Evolutionary conservation across 208 protist genomes (phyloP).

Genomic region (Trichomonas tenax): DNA sequence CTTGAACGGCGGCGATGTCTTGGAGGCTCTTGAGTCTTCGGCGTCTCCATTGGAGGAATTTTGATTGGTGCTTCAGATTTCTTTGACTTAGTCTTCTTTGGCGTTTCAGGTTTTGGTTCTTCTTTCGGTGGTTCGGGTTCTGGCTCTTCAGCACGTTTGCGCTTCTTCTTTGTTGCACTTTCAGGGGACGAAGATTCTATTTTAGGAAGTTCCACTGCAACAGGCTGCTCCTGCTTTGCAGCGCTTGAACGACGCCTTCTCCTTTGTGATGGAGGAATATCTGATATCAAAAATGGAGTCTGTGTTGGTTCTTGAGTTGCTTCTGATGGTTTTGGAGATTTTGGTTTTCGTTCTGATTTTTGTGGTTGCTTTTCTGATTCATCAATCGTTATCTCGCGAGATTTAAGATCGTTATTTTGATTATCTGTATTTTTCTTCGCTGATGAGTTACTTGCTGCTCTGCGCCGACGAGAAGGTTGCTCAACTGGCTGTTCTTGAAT

Average conservation of each 20-base stretch:
- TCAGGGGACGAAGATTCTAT: background rate
- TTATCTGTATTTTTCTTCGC: background rate
- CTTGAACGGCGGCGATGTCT: too few species aligned
- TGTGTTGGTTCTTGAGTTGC: background rate
- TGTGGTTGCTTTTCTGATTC: background rate
- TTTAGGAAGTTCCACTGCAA: background rate
- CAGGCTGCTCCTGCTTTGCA: background rate
- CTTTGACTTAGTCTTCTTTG: too few species aligned
- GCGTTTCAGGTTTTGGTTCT: too few species aligned
- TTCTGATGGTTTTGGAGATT: background rate
- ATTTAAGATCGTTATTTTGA: background rate
- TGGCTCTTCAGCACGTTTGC: too few species aligned
- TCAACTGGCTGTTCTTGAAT: background rate
- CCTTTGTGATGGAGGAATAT: background rate
- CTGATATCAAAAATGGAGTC: background rate
- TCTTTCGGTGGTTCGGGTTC: too few species aligned
- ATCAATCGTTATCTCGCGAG: background rate
- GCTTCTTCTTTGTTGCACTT: background rate
- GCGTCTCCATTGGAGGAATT: too few species aligned
- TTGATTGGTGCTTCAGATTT: too few species aligned
- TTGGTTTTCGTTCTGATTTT: background rate
- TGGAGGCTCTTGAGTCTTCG: too few species aligned
- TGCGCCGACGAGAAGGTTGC: too few species aligned
- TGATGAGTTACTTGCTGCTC: background rate
- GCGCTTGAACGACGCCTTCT: background rate